Percentiles rank a stretch among this genome's conserved stretches.
These are phyloP conservation scores for Bothriochloa decipiens DNA, from an alignment of 176 grass and related monocot species.

Conservation along the genomic window DNA sequence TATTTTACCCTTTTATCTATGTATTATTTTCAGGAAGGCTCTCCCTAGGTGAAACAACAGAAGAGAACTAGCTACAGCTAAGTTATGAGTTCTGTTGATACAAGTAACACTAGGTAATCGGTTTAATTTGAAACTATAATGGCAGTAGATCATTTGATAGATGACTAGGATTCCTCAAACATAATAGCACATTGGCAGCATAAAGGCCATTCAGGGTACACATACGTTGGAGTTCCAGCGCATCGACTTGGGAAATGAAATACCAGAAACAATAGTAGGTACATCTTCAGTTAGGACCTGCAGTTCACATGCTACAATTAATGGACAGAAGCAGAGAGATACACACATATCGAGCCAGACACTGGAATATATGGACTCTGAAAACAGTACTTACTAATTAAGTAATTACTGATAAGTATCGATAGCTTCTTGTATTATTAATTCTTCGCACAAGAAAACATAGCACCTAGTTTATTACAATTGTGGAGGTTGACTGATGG, in stretches of 20 bases:
- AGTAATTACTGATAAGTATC: too few species aligned
- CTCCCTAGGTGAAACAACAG: not conserved
- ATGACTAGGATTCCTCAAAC: not conserved
- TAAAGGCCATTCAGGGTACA: conserved; percentile 16
- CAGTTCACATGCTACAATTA: conserved; percentile 23
- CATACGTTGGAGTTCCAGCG: conserved; percentile 92
- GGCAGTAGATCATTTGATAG: conserved; percentile 4
- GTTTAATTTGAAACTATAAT: not conserved
- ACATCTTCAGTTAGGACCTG: conserved; percentile 85
- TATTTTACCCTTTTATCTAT: not conserved
- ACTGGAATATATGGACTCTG: too few species aligned
- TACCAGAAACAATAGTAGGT: conserved; percentile 65
- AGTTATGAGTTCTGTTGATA: not conserved
- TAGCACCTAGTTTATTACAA: not conserved
- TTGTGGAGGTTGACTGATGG: conserved; percentile 1
- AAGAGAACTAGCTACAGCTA: not conserved
- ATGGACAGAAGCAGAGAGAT: conserved; percentile 19
- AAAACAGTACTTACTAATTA: too few species aligned
- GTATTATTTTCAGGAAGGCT: not conserved
- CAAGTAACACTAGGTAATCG: not conserved
- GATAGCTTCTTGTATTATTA: too few species aligned
- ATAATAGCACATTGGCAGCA: not conserved
- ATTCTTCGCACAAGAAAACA: conserved; percentile 14
- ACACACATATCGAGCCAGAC: conserved; percentile 18
- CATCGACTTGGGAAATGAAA: conserved; percentile 99